phyloP scores from a whole-genome alignment of 2,329 filamentous ascomycete species.

The Aspergillus sp. region DNA sequence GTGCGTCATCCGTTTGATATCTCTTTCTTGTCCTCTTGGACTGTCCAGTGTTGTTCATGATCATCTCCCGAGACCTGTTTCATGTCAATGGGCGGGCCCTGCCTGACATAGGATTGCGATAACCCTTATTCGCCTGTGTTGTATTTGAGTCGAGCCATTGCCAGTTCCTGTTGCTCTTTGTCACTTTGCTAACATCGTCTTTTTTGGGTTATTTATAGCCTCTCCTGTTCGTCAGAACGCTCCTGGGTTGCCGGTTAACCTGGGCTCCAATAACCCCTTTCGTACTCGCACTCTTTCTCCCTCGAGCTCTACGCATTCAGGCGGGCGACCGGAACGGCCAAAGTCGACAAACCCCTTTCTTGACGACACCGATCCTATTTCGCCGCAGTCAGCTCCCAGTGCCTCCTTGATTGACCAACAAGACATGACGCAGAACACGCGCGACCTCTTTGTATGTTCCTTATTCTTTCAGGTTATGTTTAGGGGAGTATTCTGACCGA shows the following conservation, averaged over 20 bases:
- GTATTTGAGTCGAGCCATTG: conserved; percentile 21
- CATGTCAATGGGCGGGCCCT: conserved; percentile 23
- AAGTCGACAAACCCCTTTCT: conserved; percentile 67
- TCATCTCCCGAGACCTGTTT: conserved; percentile 23
- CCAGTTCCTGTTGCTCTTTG: conserved; percentile 4
- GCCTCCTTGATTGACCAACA: conserved; percentile 41
- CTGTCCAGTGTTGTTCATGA: conserved; percentile 14
- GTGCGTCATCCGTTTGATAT: conserved; percentile 34
- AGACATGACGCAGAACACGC: conserved; percentile 53
- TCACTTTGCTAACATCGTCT: conserved; percentile 12
- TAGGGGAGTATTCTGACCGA: conserved; percentile 10
- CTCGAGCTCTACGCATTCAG: conserved; percentile 33
- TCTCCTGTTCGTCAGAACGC: conserved; percentile 39
- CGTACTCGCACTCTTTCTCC: conserved; percentile 52
- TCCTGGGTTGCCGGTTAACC: conserved; percentile 36
- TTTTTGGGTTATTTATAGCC: conserved; percentile 11
- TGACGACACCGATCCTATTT: conserved; percentile 49
- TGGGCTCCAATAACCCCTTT: conserved; percentile 56
- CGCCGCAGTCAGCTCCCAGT: conserved; percentile 41
- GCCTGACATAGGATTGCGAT: conserved; percentile 21
- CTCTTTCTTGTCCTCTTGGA: conserved; percentile 13
- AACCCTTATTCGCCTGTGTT: conserved; percentile 11
- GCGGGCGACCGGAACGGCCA: conserved; percentile 49
- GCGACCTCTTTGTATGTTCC: conserved; percentile 64
- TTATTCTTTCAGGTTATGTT: conserved; percentile 7